Percentiles rank a stretch among this genome's conserved stretches.
Evolutionary conservation across 2,329 filamentous ascomycete genomes (phyloP).

Genomic region (Annulohypoxylon truncatum): DNA sequence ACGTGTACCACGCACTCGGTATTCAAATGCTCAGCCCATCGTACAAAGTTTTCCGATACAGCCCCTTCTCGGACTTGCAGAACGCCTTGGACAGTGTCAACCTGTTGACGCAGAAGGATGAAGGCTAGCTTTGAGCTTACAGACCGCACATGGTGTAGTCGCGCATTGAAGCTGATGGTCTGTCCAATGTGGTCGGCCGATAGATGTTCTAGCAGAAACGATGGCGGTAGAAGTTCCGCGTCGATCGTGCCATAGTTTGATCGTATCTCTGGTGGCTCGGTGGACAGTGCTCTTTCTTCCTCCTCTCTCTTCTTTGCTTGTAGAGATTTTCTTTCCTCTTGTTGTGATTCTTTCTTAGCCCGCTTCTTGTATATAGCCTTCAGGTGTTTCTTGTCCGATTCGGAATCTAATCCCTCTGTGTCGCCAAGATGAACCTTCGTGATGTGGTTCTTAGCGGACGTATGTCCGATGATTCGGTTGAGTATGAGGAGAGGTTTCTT

Average conservation of each 20-base stretch:
- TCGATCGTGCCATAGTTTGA: constrained; percentile 46
- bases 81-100: constrained; percentile 85
- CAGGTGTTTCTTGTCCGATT: constrained; percentile 49
- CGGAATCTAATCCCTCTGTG: constrained; percentile 50
- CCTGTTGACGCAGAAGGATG: constrained; percentile 85
- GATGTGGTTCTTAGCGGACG: constrained; percentile 55
- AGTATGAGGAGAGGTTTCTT: constrained; percentile 54
- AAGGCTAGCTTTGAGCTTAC: constrained; percentile 88
- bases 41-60: constrained; percentile 79
- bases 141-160: constrained; percentile 82
- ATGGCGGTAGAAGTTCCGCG: constrained; percentile 58
- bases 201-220: constrained; percentile 41
- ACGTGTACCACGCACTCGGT: constrained; percentile 83
- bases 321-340: constrained; percentile 50
- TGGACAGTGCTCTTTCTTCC: constrained; percentile 48
- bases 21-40: constrained; percentile 86
- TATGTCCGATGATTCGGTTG: constrained; percentile 54
- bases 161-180: constrained; percentile 74
- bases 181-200: constrained; percentile 65
- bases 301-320: constrained; percentile 51
- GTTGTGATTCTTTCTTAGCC: constrained; percentile 50
- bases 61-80: constrained; percentile 66
- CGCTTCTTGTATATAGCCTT: constrained; percentile 50
- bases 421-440: constrained; percentile 54
- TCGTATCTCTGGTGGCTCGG: constrained; percentile 45